Percentiles rank a stretch among this genome's conserved stretches.
Conservation (phyloP, 2,329 filamentous ascomycete genomes). For the Drechslerella coelobrocha region DNA sequence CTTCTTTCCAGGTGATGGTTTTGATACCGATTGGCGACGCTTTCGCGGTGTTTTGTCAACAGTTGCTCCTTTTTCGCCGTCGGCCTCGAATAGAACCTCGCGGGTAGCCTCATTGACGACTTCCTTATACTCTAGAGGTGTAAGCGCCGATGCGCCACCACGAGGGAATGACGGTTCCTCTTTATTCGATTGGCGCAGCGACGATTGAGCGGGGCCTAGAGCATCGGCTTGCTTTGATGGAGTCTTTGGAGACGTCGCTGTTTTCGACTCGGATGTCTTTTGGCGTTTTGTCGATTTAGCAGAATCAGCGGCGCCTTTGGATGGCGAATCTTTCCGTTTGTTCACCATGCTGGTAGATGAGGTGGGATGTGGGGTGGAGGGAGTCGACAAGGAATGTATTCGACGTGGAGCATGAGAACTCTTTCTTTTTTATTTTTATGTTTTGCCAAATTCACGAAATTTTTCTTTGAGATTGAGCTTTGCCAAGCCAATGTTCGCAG, state of each 20-base stretch:
- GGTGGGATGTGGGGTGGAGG: neutral
- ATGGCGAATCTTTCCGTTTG: constrained; percentile 46
- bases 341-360: constrained; percentile 23
- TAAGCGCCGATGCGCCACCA: constrained; percentile 87
- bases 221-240: constrained; percentile 15
- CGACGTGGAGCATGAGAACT: neutral
- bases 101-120: constrained; percentile 91
- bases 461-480: neutral
- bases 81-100: constrained; percentile 88
- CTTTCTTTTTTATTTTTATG: neutral
- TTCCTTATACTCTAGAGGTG: constrained; percentile 93
- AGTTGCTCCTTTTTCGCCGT: constrained; percentile 62
- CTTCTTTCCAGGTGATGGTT: constrained; percentile 67
- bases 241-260: constrained; percentile 16
- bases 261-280: constrained; percentile 29
- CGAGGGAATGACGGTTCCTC: constrained; percentile 91
- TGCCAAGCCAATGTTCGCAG: neutral
- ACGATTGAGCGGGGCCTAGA: constrained; percentile 39
- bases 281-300: constrained; percentile 45
- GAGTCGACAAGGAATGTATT: constrained; percentile 9
- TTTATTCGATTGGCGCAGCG: constrained; percentile 62
- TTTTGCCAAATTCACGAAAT: too few species aligned
- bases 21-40: constrained; percentile 49
- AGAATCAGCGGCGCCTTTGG: constrained; percentile 36
- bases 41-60: constrained; percentile 56